Percentiles rank a stretch among this genome's conserved stretches.
Conservation (phyloP, 2,329 filamentous ascomycete genomes). For the Epichloe baconii region DNA sequence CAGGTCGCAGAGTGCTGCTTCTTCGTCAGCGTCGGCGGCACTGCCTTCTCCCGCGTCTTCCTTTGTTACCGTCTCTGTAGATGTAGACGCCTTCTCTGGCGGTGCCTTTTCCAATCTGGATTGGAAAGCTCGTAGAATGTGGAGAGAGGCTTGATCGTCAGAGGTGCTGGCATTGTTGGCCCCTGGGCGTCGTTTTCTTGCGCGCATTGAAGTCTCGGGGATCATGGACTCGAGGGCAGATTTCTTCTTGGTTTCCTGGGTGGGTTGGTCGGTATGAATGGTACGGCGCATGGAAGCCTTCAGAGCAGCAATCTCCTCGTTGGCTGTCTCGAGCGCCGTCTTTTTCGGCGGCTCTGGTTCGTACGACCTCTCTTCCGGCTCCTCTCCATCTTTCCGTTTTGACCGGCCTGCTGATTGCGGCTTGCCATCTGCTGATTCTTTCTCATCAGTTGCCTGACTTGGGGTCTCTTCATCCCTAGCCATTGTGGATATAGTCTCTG, state of each 20-base stretch:
- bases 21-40: conserved; percentile 37
- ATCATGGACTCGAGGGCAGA: conserved; percentile 63
- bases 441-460: background rate
- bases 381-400: conserved; percentile 3
- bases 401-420: background rate
- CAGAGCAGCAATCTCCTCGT: conserved; percentile 67
- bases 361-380: conserved; percentile 12
- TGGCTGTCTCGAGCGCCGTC: conserved; percentile 52
- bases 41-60: conserved; percentile 14
- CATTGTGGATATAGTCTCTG: conserved; percentile 6
- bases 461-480: conserved; percentile 7
- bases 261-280: conserved; percentile 31
- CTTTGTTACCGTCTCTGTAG: conserved; percentile 25
- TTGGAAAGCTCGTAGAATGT: conserved; percentile 67
- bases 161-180: conserved; percentile 35
- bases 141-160: conserved; percentile 52
- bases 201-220: conserved; percentile 54
- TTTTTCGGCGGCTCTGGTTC: conserved; percentile 25
- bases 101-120: conserved; percentile 53
- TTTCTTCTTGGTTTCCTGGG: conserved; percentile 43
- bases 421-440: background rate
- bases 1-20: conserved; percentile 72
- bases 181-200: conserved; percentile 54
- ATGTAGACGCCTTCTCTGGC: conserved; percentile 25
- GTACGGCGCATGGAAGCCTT: conserved; percentile 72